Conservation (phyloP, 495 filamentous ascomycete genomes). For the Wilcoxina mikolae region DNA sequence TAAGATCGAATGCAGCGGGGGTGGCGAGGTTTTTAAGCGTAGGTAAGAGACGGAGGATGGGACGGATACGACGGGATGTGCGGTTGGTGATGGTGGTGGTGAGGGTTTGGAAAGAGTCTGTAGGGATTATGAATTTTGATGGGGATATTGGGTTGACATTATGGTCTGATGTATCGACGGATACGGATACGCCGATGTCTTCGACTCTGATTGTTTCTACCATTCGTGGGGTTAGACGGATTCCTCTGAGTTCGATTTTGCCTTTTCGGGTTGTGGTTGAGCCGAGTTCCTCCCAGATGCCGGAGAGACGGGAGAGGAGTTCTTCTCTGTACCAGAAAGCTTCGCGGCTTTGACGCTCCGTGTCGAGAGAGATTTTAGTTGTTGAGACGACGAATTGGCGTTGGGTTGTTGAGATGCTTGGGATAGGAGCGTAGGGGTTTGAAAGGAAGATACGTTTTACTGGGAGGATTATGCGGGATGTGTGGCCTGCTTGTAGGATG, state of each 20-base stretch:
- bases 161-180: slow-evolving; percentile 25
- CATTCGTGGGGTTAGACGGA: slow-evolving; percentile 63
- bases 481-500: slow-evolving; percentile 64
- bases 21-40: slow-evolving; percentile 57
- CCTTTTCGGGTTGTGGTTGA: slow-evolving; percentile 42
- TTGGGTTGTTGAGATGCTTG: slow-evolving; percentile 60
- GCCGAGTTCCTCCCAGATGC: slow-evolving; percentile 52
- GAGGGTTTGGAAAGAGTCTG: slow-evolving; percentile 59
- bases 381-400: slow-evolving; percentile 82
- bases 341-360: slow-evolving; percentile 62
- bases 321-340: slow-evolving; percentile 87
- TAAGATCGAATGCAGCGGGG: slow-evolving; percentile 64
- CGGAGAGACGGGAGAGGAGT: slow-evolving; percentile 55
- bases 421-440: slow-evolving; percentile 63
- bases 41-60: slow-evolving; percentile 63
- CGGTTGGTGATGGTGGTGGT: slow-evolving; percentile 56
- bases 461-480: slow-evolving; percentile 59
- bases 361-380: slow-evolving; percentile 59
- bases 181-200: slow-evolving; percentile 57
- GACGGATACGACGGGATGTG: slow-evolving; percentile 49
- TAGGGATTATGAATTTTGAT: slow-evolving; percentile 42
- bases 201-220: slow-evolving; percentile 70
- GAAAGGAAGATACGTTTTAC: slow-evolving; percentile 61
- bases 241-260: slow-evolving; percentile 54
- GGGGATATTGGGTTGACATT: slow-evolving; percentile 15